Evolutionary conservation across 2,329 filamentous ascomycete genomes (phyloP).

Genomic region (Alternaria dauci): DNA sequence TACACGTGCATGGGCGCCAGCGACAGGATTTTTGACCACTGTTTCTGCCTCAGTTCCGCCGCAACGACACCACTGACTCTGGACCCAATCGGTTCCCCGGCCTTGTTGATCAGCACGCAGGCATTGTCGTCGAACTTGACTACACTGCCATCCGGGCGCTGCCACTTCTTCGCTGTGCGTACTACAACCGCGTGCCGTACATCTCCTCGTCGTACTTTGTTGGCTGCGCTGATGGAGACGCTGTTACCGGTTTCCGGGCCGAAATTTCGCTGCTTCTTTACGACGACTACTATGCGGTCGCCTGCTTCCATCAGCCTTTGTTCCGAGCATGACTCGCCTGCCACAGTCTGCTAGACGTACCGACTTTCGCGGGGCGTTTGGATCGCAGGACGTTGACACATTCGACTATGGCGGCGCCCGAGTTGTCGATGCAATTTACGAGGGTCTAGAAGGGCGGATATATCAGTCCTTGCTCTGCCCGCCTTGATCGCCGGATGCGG

Average conservation of each 20-base stretch:
- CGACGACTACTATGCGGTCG: slow-evolving; percentile 95
- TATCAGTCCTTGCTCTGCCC: slow-evolving; percentile 63
- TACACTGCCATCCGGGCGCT: slow-evolving; percentile 86
- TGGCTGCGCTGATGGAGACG: slow-evolving; percentile 75
- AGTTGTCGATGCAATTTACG: slow-evolving; percentile 99
- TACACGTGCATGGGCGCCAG: slow-evolving; percentile 85
- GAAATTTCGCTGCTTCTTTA: slow-evolving; percentile 90
- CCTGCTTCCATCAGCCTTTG: slow-evolving; percentile 61
- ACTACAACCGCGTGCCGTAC: slow-evolving; percentile 96
- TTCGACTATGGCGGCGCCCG: slow-evolving; percentile 95
- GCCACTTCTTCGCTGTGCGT: slow-evolving; percentile 85
- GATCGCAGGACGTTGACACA: slow-evolving; percentile 92
- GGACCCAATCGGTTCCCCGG: slow-evolving; percentile 92
- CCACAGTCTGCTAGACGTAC: slow-evolving; percentile 60
- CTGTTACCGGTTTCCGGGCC: slow-evolving; percentile 75
- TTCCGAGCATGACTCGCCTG: neutral
- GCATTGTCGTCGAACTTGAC: slow-evolving; percentile 98
- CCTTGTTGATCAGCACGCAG: slow-evolving; percentile 96
- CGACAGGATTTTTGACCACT: slow-evolving; percentile 98
- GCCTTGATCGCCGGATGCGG: neutral
- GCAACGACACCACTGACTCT: slow-evolving; percentile 81
- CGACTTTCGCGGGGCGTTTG: slow-evolving; percentile 87
- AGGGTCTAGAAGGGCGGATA: slow-evolving; percentile 72
- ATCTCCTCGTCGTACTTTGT: slow-evolving; percentile 96
- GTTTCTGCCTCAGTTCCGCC: slow-evolving; percentile 84